Evolutionary conservation across 352 stramenopile genomes (phyloP).

Genomic region (Blastocystis sp.): DNA sequence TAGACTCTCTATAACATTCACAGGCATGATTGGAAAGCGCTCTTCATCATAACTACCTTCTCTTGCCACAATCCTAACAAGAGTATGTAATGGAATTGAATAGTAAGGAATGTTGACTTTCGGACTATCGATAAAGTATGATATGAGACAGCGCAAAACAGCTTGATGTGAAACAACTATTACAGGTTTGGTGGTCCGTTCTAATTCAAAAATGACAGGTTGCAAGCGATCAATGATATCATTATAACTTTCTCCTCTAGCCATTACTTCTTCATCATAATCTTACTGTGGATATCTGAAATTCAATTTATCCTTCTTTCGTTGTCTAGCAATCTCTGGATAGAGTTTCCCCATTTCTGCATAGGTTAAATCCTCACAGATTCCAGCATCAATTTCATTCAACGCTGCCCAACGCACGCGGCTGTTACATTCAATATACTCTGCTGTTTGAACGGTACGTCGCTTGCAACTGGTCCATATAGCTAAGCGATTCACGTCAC

Average conservation of each 20-base stretch:
- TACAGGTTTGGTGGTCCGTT: constrained; percentile 85
- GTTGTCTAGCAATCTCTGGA: constrained; percentile 47
- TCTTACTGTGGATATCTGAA: constrained; percentile 69
- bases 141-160: constrained; percentile 89
- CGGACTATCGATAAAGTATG: constrained; percentile 89
- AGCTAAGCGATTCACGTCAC: constrained; percentile 69
- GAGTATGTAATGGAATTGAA: constrained; percentile 71
- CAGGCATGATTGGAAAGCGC: constrained; percentile 40
- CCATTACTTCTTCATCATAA: background rate
- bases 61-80: constrained; percentile 38
- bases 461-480: constrained; percentile 95
- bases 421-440: constrained; percentile 77
- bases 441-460: constrained; percentile 90
- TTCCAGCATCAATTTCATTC: constrained; percentile 91
- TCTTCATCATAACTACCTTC: constrained; percentile 66
- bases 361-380: constrained; percentile 94
- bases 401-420: constrained; percentile 74
- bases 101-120: constrained; percentile 86
- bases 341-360: constrained; percentile 72
- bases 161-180: constrained; percentile 88
- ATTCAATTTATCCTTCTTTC: constrained; percentile 68
- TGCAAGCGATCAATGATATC: constrained; percentile 93
- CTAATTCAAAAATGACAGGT: constrained; percentile 92
- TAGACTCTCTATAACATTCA: background rate
- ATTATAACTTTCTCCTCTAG: constrained; percentile 89